phyloP scores from a whole-genome alignment of 306 rosid species.

The Castanea sativa region DNA sequence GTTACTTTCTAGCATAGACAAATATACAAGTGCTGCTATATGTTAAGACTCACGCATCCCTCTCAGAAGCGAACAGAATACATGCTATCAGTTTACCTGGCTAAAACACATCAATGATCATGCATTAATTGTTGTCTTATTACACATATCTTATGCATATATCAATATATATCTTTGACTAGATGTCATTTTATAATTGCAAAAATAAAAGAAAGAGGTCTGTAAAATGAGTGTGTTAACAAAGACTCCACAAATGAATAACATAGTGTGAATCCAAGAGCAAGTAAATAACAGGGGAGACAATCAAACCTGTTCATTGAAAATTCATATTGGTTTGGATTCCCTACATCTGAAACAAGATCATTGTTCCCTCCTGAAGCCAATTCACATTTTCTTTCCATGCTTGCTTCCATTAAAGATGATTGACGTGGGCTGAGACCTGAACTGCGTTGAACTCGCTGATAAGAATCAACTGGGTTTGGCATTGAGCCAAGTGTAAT shows the following conservation, averaged over 20 bases:
- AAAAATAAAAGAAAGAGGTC: conserved; percentile 2
- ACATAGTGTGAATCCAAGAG: conserved; percentile 14
- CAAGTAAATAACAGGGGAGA: conserved; percentile 7
- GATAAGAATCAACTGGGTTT: conserved; percentile 50
- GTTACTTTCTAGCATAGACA: not conserved
- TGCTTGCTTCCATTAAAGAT: conserved; percentile 40
- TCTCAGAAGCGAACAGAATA: not conserved
- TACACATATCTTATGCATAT: not conserved
- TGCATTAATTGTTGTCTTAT: not conserved
- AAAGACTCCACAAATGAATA: conserved; percentile 11
- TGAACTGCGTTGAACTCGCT: conserved; percentile 46
- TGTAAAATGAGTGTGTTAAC: conserved; percentile 9
- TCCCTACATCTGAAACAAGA: conserved; percentile 38
- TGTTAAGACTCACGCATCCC: conserved; percentile 1
- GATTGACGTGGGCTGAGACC: conserved; percentile 43
- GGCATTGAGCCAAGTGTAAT: conserved; percentile 57
- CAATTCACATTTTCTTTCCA: conserved; percentile 39
- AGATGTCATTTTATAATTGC: not conserved
- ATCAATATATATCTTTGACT: conserved; percentile 18
- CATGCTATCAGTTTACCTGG: not conserved
- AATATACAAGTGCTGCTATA: not conserved
- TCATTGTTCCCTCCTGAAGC: conserved; percentile 44
- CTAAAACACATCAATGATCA: not conserved
- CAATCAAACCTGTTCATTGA: conserved; percentile 47
- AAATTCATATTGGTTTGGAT: conserved; percentile 37